phyloP scores from a whole-genome alignment of 163 green algal genomes.

The Scenedesmus sp. region DNA sequence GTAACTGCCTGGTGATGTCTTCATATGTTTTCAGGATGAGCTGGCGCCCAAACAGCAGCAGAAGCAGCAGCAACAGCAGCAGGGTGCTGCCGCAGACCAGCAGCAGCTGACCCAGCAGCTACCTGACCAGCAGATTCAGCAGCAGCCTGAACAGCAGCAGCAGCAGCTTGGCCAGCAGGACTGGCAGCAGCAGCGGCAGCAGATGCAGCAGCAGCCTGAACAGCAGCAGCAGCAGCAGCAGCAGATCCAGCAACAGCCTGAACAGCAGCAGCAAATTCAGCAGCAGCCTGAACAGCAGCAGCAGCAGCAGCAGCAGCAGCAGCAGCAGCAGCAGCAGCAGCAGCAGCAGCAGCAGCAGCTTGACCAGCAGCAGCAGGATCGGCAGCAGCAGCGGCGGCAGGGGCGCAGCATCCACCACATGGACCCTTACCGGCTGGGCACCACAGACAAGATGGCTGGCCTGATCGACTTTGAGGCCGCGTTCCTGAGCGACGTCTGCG shows the following conservation, averaged over 20 bases:
- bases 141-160: not conserved
- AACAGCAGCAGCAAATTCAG: not conserved
- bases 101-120: too few relatives aligned
- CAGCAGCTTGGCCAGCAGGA: not conserved
- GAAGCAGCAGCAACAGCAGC: not conserved
- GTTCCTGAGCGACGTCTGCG: constrained; percentile 62
- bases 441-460: constrained; percentile 67
- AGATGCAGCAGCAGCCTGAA: not conserved
- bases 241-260: not conserved
- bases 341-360: not conserved
- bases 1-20: not conserved
- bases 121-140: too few relatives aligned
- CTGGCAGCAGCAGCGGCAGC: constrained; percentile 25
- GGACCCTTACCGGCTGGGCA: constrained; percentile 70
- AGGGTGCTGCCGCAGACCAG: not conserved
- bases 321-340: constrained; percentile 11
- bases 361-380: not conserved
- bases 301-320: not conserved
- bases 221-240: not conserved
- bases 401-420: constrained; percentile 65
- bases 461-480: constrained; percentile 67
- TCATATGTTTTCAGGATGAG: not conserved
- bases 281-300: not conserved
- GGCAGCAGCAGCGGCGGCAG: constrained; percentile 3
- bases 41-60: not conserved